Base-by-base conservation (phyloP, 441 rosid species). In the Corymbia calophylla region DNA sequence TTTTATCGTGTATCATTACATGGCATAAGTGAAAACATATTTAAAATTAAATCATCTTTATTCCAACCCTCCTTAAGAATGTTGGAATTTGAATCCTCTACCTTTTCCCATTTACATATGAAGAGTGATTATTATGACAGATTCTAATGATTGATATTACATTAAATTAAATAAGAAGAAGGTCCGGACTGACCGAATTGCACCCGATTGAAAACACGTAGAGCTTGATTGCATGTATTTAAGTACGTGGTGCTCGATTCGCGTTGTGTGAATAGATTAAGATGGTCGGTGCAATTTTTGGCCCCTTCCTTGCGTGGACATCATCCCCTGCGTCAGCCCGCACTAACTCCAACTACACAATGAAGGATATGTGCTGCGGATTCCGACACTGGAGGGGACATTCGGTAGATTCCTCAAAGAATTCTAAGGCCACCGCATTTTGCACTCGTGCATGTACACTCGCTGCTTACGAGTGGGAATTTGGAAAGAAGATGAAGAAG, bases 341-440 rank as follows among this genome's bases (percentile, higher is more conserved):
- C n/a, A 12, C n/a, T 7, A 77, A 44, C 1, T 44, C 16, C 49
- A 39, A 29, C 17, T 16, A 3, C 53, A 35, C 39, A 35, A 35
- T 35, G 39, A 4, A 13, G 32, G 4, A n/a, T n/a, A 29, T 15
- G 35, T 14, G 18, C 70, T 0, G 70, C 32, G 13, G 70, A 29
- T 62, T 62, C 32, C 70, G 70, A 62, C 70, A 11, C 31, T 9
- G 9, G 8, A 9, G 58, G 58, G 19, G 0, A 66, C 3, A 19
- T 70, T 35, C 8, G 48, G 5, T 0, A 35, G 27, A 18, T 35
- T 44, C 6, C 3, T 3, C 0, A 0, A 25, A 16, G n/a, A 23
- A 23, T 44, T 51, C 2, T 77, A 77, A 51, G 51, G 84, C n/a
- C 82, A 77, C 53, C 23, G 53, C 49, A 23, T 23, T 23, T 23